These are phyloP conservation scores for Mrakia frigida DNA, from an alignment of 768 basidiomycete genomes.

Conservation along the genomic window DNA sequence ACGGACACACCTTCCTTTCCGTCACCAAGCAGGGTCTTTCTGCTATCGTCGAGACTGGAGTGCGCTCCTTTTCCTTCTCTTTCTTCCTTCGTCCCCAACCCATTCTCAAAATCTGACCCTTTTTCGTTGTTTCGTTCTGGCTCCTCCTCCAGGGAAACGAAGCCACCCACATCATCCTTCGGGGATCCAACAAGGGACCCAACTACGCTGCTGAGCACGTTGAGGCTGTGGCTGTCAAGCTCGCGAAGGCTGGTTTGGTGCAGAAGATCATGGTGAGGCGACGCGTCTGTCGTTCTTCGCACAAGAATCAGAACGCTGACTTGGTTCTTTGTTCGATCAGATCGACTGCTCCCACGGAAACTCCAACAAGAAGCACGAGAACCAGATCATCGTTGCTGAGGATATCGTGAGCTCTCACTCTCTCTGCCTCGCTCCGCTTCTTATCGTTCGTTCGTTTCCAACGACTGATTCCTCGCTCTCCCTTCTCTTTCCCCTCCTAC, in stretches of 20 bases:
- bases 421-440: conserved; percentile 13
- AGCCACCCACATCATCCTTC: conserved; percentile 68
- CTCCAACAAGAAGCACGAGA: conserved; percentile 81
- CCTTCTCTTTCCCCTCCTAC: conserved; percentile 20
- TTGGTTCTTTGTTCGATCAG: conserved; percentile 46
- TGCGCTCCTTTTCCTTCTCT: background rate
- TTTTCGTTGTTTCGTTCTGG: no score
- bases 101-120: background rate
- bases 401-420: conserved; percentile 62
- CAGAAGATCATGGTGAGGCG: conserved; percentile 76
- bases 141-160: conserved; percentile 49
- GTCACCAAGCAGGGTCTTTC: conserved; percentile 85
- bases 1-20: conserved; percentile 89
- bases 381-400: conserved; percentile 81
- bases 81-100: background rate
- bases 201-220: conserved; percentile 81
- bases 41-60: conserved; percentile 72
- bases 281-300: background rate
- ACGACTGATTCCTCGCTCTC: background rate
- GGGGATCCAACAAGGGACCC: conserved; percentile 82
- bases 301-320: conserved; percentile 30
- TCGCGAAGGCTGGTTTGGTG: conserved; percentile 69
- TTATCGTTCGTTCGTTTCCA: background rate
- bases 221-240: conserved; percentile 63
- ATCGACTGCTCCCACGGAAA: conserved; percentile 97